Evolutionary conservation across 169 alveolate genomes (phyloP), one percentile per base, ranked within the genome.

Genomic region (Plasmodium sp.): DNA sequence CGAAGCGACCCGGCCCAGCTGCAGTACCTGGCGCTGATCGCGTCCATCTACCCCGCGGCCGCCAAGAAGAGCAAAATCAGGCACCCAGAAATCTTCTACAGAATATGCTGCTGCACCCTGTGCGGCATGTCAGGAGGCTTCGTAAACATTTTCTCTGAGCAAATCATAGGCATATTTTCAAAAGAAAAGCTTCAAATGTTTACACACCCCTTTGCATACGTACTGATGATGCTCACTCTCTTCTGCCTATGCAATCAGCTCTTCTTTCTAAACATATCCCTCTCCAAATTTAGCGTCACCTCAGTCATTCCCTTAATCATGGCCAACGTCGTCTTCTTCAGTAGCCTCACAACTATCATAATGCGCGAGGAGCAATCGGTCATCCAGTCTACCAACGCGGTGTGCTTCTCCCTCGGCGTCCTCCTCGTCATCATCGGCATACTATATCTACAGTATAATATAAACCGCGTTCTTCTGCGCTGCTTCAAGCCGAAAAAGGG

Each of bases 61-160:
- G 27, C 51, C 54, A 72, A 84, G 27, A 27, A 39, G 5, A 56
- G 33, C 16, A 12, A 9, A 72, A 48, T 72, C 34, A 31, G 34
- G 9, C 73, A 39, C n/a, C 48, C 73, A 7, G 45, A 83, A 18
- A 74, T 86, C 12, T 77, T 75, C 43, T 86, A 86, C 54, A 31
- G 93, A 86, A 86, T 86, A 36, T 86, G 77, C 48, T 86, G 93
- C 18, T 51, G 93, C 71, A 75, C 86, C 1, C 36, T 86, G 27
- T 86, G 93, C 56, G 93, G 93, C 7, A 86, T 86, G 62, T 75
- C 93, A 51, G 93, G 93, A n/a, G 93, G 93, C 33, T 86, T 86
- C 33, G 93, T 86, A 16, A 86, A 86, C 56, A 75, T 86, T 54
- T 86, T 86, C 56, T 86, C 85, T 14, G 93, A 86, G 31, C 93